These are phyloP conservation scores for Hawksworthiomyces lignivorus DNA, from an alignment of 2,329 filamentous ascomycete genomes.

Conservation along the genomic window DNA sequence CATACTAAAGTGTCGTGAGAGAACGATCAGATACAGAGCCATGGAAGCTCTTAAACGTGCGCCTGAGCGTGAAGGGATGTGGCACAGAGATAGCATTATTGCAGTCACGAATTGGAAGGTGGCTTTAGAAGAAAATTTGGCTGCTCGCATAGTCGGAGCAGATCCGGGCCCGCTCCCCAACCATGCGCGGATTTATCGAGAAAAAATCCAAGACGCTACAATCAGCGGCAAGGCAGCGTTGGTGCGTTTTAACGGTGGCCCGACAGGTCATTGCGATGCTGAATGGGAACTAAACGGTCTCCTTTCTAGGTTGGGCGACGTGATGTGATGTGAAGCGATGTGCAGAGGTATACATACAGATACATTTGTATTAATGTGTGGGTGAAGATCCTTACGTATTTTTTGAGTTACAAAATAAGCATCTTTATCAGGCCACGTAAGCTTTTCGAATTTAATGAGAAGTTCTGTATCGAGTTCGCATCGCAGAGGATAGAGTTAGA, in stretches of 20 bases:
- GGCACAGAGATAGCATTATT: constrained; percentile 1
- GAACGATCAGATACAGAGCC: not conserved
- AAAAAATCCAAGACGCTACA: not conserved
- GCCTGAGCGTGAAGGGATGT: constrained; percentile 4
- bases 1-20: constrained; percentile 1
- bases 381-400: too few relatives aligned
- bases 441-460: too few relatives aligned
- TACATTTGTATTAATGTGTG: too few relatives aligned
- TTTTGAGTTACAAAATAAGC: too few relatives aligned
- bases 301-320: too few relatives aligned
- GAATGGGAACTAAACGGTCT: too few relatives aligned
- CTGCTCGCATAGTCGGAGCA: not conserved
- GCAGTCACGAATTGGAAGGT: constrained; percentile 1
- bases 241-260: not conserved
- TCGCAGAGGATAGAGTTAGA: too few relatives aligned
- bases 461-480: too few relatives aligned
- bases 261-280: too few relatives aligned
- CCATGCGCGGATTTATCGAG: constrained; percentile 1
- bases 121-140: not conserved
- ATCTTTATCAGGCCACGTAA: too few relatives aligned
- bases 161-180: not conserved
- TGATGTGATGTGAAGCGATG: too few relatives aligned
- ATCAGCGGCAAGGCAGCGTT: not conserved
- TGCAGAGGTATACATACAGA: too few relatives aligned
- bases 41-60: not conserved